Percentiles rank a stretch among this genome's conserved stretches.
Conservation (phyloP, 306 rosid genomes). For the Urtica urens region DNA sequence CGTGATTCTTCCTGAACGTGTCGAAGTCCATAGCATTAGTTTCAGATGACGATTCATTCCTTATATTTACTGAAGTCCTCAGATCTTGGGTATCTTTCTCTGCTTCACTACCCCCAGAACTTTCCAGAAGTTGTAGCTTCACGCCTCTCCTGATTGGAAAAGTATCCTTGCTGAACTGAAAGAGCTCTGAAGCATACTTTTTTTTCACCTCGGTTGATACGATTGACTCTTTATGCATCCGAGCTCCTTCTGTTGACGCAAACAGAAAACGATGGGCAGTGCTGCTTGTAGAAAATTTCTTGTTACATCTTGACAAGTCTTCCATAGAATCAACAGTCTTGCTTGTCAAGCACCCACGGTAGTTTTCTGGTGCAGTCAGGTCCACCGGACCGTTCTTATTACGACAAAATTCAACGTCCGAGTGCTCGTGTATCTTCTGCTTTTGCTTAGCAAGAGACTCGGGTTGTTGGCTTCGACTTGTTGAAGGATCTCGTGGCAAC, state of each 20-base stretch:
- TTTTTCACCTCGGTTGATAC: constrained; percentile 31
- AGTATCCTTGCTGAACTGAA: constrained; percentile 27
- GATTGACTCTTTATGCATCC: constrained; percentile 24
- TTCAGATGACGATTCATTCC: constrained; percentile 64
- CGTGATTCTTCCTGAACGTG: constrained; percentile 37
- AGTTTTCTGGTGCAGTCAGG: constrained; percentile 17
- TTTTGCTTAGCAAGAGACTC: constrained; percentile 25
- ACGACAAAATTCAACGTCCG: constrained; percentile 20
- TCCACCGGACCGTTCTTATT: constrained; percentile 29
- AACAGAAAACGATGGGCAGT: constrained; percentile 36
- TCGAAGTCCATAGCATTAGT: constrained; percentile 60
- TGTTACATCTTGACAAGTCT: constrained; percentile 36
- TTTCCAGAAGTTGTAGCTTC: constrained; percentile 36
- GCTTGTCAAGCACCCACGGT: constrained; percentile 31
- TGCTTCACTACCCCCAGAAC: constrained; percentile 28
- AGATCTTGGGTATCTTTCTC: constrained; percentile 27
- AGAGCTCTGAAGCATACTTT: constrained; percentile 25
- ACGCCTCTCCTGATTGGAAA: constrained; percentile 21
- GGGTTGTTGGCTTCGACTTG: constrained; percentile 23
- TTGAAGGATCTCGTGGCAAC: constrained; percentile 25
- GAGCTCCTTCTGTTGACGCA: constrained; percentile 31
- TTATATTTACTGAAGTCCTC: constrained; percentile 24
- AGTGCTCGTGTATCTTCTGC: constrained; percentile 28
- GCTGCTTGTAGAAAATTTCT: constrained; percentile 39
- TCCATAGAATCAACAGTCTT: constrained; percentile 34